Percentiles rank a stretch among this genome's conserved stretches.
These are phyloP conservation scores for Phytomonas sp. DNA, from an alignment of 208 protist genomes.

Conservation along the genomic window DNA sequence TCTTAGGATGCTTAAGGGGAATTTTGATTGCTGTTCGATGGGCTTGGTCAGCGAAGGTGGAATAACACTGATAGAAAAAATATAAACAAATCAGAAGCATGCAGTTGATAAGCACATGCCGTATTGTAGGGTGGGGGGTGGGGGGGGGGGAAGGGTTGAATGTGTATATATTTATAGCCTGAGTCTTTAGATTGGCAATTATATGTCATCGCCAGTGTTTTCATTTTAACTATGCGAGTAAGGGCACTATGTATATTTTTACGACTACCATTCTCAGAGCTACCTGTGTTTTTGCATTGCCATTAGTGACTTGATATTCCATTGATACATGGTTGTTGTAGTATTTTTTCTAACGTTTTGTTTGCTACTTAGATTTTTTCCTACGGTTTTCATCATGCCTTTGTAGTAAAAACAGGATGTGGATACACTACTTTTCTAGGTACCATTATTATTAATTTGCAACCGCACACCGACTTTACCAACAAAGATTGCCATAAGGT, in stretches of 20 bases:
- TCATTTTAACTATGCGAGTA: neutral
- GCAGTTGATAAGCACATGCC: neutral
- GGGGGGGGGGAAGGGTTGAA: neutral
- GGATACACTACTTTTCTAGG: neutral
- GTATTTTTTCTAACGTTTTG: neutral
- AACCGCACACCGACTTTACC: neutral
- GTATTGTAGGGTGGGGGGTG: neutral
- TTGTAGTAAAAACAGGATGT: neutral
- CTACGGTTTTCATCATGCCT: neutral
- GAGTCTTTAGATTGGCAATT: neutral
- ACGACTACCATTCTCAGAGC: neutral
- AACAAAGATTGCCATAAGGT: neutral
- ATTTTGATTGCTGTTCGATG: neutral
- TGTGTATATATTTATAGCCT: neutral
- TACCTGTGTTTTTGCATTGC: neutral
- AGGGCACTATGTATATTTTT: neutral
- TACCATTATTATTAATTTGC: neutral
- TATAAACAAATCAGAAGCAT: neutral
- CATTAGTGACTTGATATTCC: neutral
- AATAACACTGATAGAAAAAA: neutral
- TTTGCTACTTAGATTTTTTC: neutral
- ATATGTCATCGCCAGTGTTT: neutral
- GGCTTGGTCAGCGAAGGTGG: neutral
- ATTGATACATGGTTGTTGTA: neutral
- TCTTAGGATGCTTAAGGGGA: neutral